These are phyloP conservation scores for Conticribra weissflogii DNA, from an alignment of 108 stramenopile species.

Conservation along the genomic window DNA sequence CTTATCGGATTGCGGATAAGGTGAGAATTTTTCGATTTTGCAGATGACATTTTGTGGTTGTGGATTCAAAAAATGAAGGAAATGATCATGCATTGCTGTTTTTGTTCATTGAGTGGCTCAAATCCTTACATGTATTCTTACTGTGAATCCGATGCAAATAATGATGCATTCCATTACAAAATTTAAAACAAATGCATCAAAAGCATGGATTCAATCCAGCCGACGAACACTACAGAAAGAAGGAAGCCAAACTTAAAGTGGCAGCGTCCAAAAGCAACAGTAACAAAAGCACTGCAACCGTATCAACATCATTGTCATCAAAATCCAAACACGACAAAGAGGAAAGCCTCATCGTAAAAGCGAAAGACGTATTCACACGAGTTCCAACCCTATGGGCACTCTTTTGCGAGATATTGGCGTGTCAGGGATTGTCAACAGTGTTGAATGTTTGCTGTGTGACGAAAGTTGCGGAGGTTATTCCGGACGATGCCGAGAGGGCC, in stretches of 20 bases:
- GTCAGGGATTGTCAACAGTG: conserved; percentile 79
- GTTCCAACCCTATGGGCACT: conserved; percentile 80
- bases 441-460: conserved; percentile 78
- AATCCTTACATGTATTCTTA: not conserved
- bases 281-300: conserved; percentile 14
- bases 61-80: too few species aligned
- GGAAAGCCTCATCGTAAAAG: conserved; percentile 51
- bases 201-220: conserved; percentile 62
- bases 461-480: conserved; percentile 58
- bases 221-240: conserved; percentile 52
- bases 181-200: too few species aligned
- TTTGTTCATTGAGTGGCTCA: not conserved
- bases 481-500: conserved; percentile 71
- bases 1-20: conserved; percentile 48
- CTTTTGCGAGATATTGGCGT: conserved; percentile 83
- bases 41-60: too few species aligned
- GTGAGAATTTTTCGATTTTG: too few species aligned
- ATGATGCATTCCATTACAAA: not conserved
- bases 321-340: conserved; percentile 40
- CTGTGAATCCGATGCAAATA: not conserved
- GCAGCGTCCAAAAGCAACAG: conserved; percentile 1
- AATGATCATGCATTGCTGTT: not conserved
- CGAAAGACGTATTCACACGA: conserved; percentile 63
- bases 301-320: too few species aligned
- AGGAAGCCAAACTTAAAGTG: conserved; percentile 13